A percentile compares a stretch with the other conserved stretches of the same genome.
Conservation (phyloP, 805 yeast genomes). For the Wickerhamiella galacta region DNA sequence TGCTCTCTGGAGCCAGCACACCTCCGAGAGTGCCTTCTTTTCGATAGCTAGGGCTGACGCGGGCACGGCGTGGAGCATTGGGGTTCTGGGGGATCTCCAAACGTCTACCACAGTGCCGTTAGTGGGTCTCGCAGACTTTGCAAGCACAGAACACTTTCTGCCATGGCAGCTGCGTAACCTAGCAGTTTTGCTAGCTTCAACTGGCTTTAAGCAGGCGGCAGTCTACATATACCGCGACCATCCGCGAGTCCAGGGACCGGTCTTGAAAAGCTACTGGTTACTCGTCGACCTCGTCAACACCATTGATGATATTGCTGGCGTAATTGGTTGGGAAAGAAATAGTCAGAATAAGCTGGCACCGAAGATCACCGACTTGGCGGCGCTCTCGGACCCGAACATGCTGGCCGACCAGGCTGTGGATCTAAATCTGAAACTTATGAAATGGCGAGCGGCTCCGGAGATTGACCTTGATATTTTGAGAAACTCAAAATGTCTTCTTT, state of each 20-base stretch:
- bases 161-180: constrained; percentile 41
- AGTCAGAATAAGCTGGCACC: constrained; percentile 56
- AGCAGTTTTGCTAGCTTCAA: constrained; percentile 29
- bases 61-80: neutral
- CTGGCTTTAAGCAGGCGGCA: constrained; percentile 23
- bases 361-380: constrained; percentile 64
- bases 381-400: constrained; percentile 63
- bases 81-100: neutral
- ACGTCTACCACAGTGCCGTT: neutral
- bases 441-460: constrained; percentile 86
- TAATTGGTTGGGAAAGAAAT: constrained; percentile 86
- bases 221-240: constrained; percentile 27
- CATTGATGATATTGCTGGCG: constrained; percentile 23
- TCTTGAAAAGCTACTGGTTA: constrained; percentile 16
- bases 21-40: too few relatives aligned
- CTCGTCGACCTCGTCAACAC: constrained; percentile 9
- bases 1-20: too few relatives aligned
- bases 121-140: constrained; percentile 12
- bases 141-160: constrained; percentile 24
- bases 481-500: constrained; percentile 44
- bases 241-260: constrained; percentile 5
- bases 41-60: too few relatives aligned
- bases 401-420: constrained; percentile 87
- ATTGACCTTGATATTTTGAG: constrained; percentile 52
- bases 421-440: constrained; percentile 79